Base-by-base conservation (phyloP, 768 basidiomycete genomes). In the Tulasnella sp. region DNA sequence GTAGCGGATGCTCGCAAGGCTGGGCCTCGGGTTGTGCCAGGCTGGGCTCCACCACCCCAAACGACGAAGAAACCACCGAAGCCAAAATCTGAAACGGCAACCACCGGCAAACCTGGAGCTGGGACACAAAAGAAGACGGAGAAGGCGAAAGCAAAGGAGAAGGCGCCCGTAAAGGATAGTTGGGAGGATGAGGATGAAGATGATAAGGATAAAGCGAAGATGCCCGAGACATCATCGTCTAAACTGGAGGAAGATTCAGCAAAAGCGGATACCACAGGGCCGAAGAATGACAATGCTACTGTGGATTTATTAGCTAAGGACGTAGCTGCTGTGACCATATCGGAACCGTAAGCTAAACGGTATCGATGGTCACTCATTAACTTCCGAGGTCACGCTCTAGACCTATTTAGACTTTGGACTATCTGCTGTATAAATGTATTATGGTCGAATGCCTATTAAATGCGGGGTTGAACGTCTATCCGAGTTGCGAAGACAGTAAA, bases 131-230 rank as follows among this genome's bases (percentile, higher is more conserved):
- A 79, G 40, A 78, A 80, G 9, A 77, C 87, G 37, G 81, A 91
- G 82, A 90, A 91, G 84, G 95, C 96, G 86, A 92, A 92, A 70
- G 93, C 91, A 61, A 93, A 91, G 84, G 90, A 91, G 79, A 95
- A 95, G 84, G 87, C 90, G 81, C 90, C 89, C 83, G 92, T 94
- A n/a, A 90, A 88, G 77, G 92, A 94, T 79, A 89, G 87, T 79
- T 95, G 93, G 90, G 93, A 93, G 51, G 92, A 91, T 72, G 91
- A 92, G 9, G 91, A 90, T 15, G 91, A 89, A 5, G 29, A 51
- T 35, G 29, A 29, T n/a, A 51, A 51, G 51, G 37, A 83, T 37
- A 77, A 78, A 70, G 79, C 48, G 80, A 82, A 77, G 83, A 82
- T 71, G 79, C n/a, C 51, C 51, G 51, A 51, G n/a, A 51, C 51